Conservation (phyloP, 129 eudicot genomes). For the Chrysanthemum lavandulifolium region DNA sequence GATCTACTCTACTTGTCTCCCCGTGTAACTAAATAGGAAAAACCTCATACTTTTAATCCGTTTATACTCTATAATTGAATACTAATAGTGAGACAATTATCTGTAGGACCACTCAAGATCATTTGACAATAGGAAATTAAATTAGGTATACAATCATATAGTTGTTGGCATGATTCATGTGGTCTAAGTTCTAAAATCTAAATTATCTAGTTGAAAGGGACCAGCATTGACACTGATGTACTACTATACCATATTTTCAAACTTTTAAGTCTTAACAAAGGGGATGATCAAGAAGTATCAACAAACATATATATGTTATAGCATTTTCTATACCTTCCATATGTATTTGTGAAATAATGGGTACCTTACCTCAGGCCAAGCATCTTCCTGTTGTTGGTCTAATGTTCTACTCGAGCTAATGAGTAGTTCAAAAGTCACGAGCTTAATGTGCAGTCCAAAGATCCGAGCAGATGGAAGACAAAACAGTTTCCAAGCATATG, state of each 20-base stretch:
- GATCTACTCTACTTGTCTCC: no score
- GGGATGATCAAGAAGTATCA: neutral
- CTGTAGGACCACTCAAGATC: neutral
- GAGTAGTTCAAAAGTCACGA: no score
- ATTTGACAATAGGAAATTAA: neutral
- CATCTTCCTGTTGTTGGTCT: conserved; percentile 48
- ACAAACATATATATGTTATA: no score
- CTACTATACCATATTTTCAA: neutral
- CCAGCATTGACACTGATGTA: conserved; percentile 11
- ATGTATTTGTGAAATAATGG: conserved; percentile 18
- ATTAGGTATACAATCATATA: conserved; percentile 5
- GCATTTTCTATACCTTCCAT: neutral
- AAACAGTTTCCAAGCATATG: no score
- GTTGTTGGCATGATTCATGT: conserved; percentile 3
- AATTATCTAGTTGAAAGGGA: neutral
- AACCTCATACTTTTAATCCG: no score
- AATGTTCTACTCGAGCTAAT: no score
- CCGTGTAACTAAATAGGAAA: no score
- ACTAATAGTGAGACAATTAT: neutral
- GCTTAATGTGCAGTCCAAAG: no score
- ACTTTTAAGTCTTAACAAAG: conserved; percentile 11
- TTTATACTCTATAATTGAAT: neutral
- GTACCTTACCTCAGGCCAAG: conserved; percentile 23
- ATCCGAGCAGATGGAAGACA: no score
- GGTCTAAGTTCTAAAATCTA: neutral